Percentiles rank a stretch among this genome's conserved stretches.
Conservation (phyloP, 2,329 filamentous ascomycete species). For the Colletotrichum shisoi region DNA sequence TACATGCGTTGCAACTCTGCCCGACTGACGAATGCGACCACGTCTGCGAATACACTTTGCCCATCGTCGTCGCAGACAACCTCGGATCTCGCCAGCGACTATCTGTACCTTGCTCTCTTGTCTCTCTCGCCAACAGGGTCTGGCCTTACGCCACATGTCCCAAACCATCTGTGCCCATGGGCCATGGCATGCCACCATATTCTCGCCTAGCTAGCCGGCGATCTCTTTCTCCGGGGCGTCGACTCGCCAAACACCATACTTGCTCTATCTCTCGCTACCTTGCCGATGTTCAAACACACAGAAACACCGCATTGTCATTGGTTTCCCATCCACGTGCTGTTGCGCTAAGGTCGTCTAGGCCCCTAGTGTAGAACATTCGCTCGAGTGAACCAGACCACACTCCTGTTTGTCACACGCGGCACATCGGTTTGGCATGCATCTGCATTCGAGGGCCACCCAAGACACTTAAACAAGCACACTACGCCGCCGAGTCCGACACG, state of each 20-base stretch:
- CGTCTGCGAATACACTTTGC: conserved; percentile 1
- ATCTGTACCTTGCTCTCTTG: background rate
- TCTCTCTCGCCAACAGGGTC: background rate
- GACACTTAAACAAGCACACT: background rate
- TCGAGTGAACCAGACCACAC: background rate
- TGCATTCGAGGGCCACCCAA: conserved; percentile 10
- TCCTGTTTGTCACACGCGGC: background rate
- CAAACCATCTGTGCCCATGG: background rate
- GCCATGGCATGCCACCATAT: background rate
- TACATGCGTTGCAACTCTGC: background rate
- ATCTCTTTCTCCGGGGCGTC: conserved; percentile 18
- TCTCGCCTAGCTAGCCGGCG: conserved; percentile 25
- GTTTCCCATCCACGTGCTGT: conserved; percentile 17
- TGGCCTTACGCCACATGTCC: conserved; percentile 6
- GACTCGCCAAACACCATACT: conserved; percentile 5
- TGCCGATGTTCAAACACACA: background rate
- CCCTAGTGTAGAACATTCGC: conserved; percentile 12
- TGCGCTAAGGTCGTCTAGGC: conserved; percentile 24
- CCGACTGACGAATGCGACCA: background rate
- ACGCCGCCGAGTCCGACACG: background rate
- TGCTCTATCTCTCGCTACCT: background rate
- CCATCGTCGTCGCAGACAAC: background rate
- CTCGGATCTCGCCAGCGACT: conserved; percentile 4
- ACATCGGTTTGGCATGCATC: conserved; percentile 24
- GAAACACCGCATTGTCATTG: conserved; percentile 9